Conservation (phyloP, 164 flowering plant genomes). For the Stephania japonica region DNA sequence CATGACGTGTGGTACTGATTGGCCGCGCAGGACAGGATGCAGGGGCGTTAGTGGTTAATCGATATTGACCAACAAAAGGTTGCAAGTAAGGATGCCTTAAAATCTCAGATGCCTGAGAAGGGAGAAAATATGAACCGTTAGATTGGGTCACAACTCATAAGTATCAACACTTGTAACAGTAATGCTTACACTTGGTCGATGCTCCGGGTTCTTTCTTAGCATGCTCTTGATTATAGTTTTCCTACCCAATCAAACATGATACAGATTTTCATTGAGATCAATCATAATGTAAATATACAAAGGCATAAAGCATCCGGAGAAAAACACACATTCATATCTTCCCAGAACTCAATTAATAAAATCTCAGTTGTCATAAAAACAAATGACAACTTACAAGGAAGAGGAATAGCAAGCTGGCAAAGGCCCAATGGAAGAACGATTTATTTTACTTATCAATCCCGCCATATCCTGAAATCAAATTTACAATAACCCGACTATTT, state of each 20-base stretch:
- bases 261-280: not conserved
- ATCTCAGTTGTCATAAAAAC: not conserved
- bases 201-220: slow-evolving; percentile 96
- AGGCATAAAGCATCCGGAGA: not conserved
- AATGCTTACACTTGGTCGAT: slow-evolving; percentile 75
- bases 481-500: slow-evolving; percentile 1
- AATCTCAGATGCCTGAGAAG: slow-evolving; percentile 78
- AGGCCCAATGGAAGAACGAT: slow-evolving; percentile 95
- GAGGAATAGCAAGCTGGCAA: slow-evolving; percentile 89
- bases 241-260: slow-evolving; percentile 34
- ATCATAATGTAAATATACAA: not conserved
- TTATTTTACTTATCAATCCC: slow-evolving; percentile 91
- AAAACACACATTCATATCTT: not conserved
- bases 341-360: not conserved
- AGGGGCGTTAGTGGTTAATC: slow-evolving; percentile 35
- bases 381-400: slow-evolving; percentile 61
- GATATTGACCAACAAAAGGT: slow-evolving; percentile 71
- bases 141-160: slow-evolving; percentile 2
- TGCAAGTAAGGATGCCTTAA: slow-evolving; percentile 89
- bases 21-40: slow-evolving; percentile 46
- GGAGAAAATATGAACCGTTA: slow-evolving; percentile 20
- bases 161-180: not conserved
- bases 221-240: slow-evolving; percentile 90
- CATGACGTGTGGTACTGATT: slow-evolving; percentile 27
- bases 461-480: slow-evolving; percentile 87